Evolutionary conservation across 2,329 filamentous ascomycete genomes (phyloP).

Genomic region (Ophiostoma novo-ulmi): DNA sequence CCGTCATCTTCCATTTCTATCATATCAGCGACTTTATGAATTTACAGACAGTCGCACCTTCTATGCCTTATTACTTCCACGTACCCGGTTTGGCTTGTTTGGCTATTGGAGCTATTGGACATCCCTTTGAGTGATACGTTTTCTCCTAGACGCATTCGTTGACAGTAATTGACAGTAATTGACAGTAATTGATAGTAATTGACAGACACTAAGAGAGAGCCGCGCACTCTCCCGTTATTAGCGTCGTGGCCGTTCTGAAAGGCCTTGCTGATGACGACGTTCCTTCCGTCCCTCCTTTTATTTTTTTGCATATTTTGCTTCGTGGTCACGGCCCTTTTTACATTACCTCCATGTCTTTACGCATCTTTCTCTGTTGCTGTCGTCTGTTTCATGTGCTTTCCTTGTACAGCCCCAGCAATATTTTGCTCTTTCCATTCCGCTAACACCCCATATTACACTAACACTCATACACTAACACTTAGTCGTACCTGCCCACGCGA

Average conservation of each 20-base stretch:
- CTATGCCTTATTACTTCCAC: not conserved
- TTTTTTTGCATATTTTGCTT: not conserved
- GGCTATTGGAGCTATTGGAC: too few species aligned
- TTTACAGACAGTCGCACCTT: too few species aligned
- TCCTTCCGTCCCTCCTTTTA: not conserved
- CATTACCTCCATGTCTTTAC: not conserved
- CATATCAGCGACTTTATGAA: not conserved
- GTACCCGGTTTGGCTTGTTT: not conserved
- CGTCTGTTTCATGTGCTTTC: not conserved
- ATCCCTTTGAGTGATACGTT: too few species aligned
- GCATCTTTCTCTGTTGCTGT: not conserved
- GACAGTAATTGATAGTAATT: too few species aligned
- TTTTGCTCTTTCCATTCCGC: not conserved
- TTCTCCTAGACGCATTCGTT: too few species aligned
- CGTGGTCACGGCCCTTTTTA: not conserved
- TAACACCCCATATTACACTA: not conserved
- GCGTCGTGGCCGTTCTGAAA: not conserved
- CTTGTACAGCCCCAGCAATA: too few species aligned
- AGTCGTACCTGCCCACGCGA: constrained; percentile 16
- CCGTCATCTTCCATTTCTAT: not conserved
- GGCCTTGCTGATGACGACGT: constrained; percentile 10
- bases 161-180: too few species aligned
- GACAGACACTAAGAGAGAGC: not conserved
- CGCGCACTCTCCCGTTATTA: constrained; percentile 12
- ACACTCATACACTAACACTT: not conserved